A percentile compares a stretch with the other conserved stretches of the same genome.
phyloP scores from a whole-genome alignment of 2,329 filamentous ascomycete species.

The Aspergillus fructus region DNA sequence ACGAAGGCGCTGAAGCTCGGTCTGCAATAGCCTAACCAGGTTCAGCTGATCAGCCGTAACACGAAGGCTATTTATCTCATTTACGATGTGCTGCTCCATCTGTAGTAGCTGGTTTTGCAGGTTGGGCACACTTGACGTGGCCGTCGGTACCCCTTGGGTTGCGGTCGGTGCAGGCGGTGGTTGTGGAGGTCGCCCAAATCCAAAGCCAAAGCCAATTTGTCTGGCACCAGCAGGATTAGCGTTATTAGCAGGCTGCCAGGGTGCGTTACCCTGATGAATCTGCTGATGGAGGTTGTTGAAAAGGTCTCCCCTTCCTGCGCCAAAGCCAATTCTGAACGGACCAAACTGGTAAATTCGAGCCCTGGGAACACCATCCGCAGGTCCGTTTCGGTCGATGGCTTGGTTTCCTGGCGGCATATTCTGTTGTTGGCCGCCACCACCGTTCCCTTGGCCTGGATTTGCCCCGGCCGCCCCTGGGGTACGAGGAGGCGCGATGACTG shows the following conservation, averaged over 20 bases:
- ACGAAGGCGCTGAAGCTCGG: conserved; percentile 67
- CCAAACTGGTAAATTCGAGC: conserved; percentile 70
- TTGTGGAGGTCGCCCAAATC: conserved; percentile 36
- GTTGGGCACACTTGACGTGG: conserved; percentile 25
- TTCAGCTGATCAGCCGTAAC: conserved; percentile 66
- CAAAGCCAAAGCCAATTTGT: conserved; percentile 44
- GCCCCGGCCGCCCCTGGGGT: conserved; percentile 26
- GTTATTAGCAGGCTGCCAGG: conserved; percentile 35
- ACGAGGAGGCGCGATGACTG: conserved; percentile 61
- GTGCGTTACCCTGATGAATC: conserved; percentile 52
- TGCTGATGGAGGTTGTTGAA: conserved; percentile 67
- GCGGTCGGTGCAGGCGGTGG: conserved; percentile 20
- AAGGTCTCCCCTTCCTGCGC: conserved; percentile 58
- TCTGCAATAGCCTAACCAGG: conserved; percentile 65
- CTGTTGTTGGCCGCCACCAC: conserved; percentile 24
- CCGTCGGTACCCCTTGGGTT: conserved; percentile 16
- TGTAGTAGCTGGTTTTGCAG: conserved; percentile 63
- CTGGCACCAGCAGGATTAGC: conserved; percentile 33
- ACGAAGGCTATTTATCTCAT: conserved; percentile 64
- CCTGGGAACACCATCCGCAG: conserved; percentile 42
- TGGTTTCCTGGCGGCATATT: conserved; percentile 37
- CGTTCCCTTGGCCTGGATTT: conserved; percentile 28
- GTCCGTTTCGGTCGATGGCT: conserved; percentile 40
- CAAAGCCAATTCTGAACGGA: conserved; percentile 71
- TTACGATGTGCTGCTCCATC: conserved; percentile 67